phyloP scores from a whole-genome alignment of 805 yeast species.

The Saitoella complicata region DNA sequence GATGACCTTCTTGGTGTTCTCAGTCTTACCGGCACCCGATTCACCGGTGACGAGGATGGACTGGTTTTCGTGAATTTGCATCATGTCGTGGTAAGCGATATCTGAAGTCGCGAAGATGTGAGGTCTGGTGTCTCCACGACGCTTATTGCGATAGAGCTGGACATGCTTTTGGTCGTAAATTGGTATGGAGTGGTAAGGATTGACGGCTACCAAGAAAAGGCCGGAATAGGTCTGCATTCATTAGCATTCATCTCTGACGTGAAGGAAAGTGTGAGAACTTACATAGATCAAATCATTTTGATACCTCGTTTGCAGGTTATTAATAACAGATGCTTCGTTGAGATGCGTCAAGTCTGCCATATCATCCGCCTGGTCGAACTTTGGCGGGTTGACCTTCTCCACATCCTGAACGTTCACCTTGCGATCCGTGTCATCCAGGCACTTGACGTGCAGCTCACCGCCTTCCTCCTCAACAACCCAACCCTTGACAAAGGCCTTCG shows the following conservation, averaged over 20 bases:
- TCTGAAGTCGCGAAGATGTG: slow-evolving; percentile 88
- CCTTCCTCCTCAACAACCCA: slow-evolving; percentile 29
- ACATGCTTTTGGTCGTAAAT: slow-evolving; percentile 51
- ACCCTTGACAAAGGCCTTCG: slow-evolving; percentile 43
- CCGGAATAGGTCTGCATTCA: slow-evolving; percentile 78
- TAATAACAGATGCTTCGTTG: slow-evolving; percentile 89
- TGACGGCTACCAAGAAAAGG: slow-evolving; percentile 81
- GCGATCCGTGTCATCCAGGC: slow-evolving; percentile 26
- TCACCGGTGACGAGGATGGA: slow-evolving; percentile 96
- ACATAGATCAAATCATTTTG: slow-evolving; percentile 45
- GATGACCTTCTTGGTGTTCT: slow-evolving; percentile 85
- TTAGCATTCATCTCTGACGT: neutral
- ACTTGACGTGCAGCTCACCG: slow-evolving; percentile 25
- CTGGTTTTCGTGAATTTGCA: slow-evolving; percentile 58
- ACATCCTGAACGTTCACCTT: slow-evolving; percentile 30
- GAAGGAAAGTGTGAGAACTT: slow-evolving; percentile 1
- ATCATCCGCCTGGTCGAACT: slow-evolving; percentile 80
- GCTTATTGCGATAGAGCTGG: slow-evolving; percentile 35
- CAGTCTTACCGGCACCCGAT: slow-evolving; percentile 98
- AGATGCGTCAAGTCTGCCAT: slow-evolving; percentile 91
- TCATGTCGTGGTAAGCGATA: slow-evolving; percentile 61
- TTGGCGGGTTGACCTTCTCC: slow-evolving; percentile 70
- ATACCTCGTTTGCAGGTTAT: slow-evolving; percentile 67
- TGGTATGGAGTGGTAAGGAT: slow-evolving; percentile 66
- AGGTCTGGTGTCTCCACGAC: slow-evolving; percentile 41